Percentiles rank a stretch among this genome's conserved stretches.
These are phyloP conservation scores for Zymoseptoria crescenta DNA, from an alignment of 2,329 filamentous ascomycete species.

Conservation along the genomic window DNA sequence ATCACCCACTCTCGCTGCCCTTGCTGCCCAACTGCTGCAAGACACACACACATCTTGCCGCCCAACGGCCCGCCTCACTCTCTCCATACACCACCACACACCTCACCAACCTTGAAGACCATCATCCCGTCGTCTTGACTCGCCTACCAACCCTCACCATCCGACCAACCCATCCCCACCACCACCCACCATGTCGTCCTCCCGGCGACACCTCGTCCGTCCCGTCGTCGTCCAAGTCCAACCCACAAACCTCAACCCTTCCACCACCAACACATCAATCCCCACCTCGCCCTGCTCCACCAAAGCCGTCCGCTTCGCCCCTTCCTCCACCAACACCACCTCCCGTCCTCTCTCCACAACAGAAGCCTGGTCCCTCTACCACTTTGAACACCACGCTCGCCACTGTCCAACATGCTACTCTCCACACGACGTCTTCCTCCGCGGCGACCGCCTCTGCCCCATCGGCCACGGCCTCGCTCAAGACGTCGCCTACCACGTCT, in stretches of 20 bases:
- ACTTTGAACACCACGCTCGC: slow-evolving; percentile 42
- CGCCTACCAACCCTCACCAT: not conserved
- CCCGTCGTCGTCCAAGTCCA: slow-evolving; percentile 23
- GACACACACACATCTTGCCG: no score
- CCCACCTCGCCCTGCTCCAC: slow-evolving; percentile 22
- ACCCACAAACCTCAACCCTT: slow-evolving; percentile 14
- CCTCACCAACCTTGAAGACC: not conserved
- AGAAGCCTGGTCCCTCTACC: slow-evolving; percentile 41
- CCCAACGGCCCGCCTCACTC: not conserved
- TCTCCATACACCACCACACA: not conserved
- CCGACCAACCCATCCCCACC: not conserved
- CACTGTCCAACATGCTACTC: slow-evolving; percentile 39
- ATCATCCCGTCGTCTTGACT: not conserved
- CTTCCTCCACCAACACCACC: slow-evolving; percentile 22
- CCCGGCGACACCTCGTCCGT: slow-evolving; percentile 12
- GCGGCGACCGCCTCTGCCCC: slow-evolving; percentile 36
- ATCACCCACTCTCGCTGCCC: no score
- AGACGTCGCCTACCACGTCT: slow-evolving; percentile 39
- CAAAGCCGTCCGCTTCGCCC: slow-evolving; percentile 27
- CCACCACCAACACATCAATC: slow-evolving; percentile 20
- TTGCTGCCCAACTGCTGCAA: no score
- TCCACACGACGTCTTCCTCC: slow-evolving; percentile 36
- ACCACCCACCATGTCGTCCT: slow-evolving; percentile 10
- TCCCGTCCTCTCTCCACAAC: slow-evolving; percentile 34
- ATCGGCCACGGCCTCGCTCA: slow-evolving; percentile 38